Evolutionary conservation across 768 basidiomycete genomes (phyloP).

Genomic region (Lanmaoa rubissima): DNA sequence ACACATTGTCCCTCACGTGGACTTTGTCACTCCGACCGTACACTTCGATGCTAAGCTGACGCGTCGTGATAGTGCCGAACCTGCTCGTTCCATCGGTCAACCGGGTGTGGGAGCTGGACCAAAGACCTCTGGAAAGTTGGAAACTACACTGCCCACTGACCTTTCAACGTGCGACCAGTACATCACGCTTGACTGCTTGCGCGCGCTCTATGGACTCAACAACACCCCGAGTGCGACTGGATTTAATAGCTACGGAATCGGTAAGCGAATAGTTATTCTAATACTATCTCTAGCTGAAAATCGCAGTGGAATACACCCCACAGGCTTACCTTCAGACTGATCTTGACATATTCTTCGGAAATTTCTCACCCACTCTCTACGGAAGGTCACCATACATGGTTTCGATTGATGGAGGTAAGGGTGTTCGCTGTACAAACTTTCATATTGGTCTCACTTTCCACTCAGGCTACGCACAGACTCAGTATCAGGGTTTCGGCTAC

Average conservation of each 20-base stretch:
- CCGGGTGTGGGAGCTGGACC: conserved; percentile 18
- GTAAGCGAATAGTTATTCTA: conserved; percentile 7
- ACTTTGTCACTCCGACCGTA: conserved; percentile 34
- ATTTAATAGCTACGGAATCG: conserved; percentile 31
- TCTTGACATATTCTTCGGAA: conserved; percentile 30
- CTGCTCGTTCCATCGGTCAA: conserved; percentile 14
- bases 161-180: conserved; percentile 25
- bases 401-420: conserved; percentile 34
- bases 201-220: conserved; percentile 27
- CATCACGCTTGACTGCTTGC: conserved; percentile 32
- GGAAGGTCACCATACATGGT: conserved; percentile 27
- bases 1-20: conserved; percentile 31
- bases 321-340: conserved; percentile 31
- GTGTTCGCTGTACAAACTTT: neutral
- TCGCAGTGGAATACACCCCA: conserved; percentile 33
- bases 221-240: conserved; percentile 14
- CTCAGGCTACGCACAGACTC: conserved; percentile 29
- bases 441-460: neutral
- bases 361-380: conserved; percentile 24
- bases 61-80: conserved; percentile 13
- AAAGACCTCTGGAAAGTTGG: conserved; percentile 18
- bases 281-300: neutral
- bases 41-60: conserved; percentile 31
- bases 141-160: conserved; percentile 1
- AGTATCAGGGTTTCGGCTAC: conserved; percentile 20